Conservation (phyloP, 768 basidiomycete species). For the Mycena crocata region DNA sequence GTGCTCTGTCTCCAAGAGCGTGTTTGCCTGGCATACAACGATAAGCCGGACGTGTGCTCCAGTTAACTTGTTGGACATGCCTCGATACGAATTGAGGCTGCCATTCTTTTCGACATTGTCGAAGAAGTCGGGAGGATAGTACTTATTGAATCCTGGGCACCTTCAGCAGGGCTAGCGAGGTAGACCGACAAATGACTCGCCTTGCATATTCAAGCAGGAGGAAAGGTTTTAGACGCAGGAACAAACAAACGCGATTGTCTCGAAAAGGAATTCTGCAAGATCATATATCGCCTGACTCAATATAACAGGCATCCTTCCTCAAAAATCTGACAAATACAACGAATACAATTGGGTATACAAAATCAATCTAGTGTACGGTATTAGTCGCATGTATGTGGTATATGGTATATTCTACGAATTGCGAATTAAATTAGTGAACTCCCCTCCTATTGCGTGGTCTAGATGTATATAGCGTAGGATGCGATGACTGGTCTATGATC, state of each 20-base stretch:
- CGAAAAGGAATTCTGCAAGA: not conserved
- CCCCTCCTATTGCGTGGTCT: slow-evolving; percentile 27
- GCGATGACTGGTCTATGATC: slow-evolving; percentile 92
- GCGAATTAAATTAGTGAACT: slow-evolving; percentile 14
- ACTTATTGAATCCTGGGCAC: slow-evolving; percentile 76
- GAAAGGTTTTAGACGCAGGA: not conserved
- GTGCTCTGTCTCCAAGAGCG: slow-evolving; percentile 91
- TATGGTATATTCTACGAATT: not conserved
- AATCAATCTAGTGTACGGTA: slow-evolving; percentile 3
- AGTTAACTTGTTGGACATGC: slow-evolving; percentile 38
- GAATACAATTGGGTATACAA: not conserved
- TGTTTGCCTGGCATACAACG: slow-evolving; percentile 77
- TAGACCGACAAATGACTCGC: not conserved
- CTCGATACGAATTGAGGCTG: slow-evolving; percentile 70
- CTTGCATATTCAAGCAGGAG: slow-evolving; percentile 13
- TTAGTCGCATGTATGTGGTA: slow-evolving; percentile 6
- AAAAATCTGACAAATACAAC: not conserved
- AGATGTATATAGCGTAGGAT: slow-evolving; percentile 77
- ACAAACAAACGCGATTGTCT: slow-evolving; percentile 19
- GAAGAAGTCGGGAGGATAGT: slow-evolving; percentile 77
- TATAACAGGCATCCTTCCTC: no score
- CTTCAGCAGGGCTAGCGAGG: not conserved
- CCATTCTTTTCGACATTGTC: slow-evolving; percentile 71
- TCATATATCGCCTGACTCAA: no score
- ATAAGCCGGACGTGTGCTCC: slow-evolving; percentile 18